Conservation (phyloP, 2,329 filamentous ascomycete species). For the Xenosphaeropsis pyriputrescens region DNA sequence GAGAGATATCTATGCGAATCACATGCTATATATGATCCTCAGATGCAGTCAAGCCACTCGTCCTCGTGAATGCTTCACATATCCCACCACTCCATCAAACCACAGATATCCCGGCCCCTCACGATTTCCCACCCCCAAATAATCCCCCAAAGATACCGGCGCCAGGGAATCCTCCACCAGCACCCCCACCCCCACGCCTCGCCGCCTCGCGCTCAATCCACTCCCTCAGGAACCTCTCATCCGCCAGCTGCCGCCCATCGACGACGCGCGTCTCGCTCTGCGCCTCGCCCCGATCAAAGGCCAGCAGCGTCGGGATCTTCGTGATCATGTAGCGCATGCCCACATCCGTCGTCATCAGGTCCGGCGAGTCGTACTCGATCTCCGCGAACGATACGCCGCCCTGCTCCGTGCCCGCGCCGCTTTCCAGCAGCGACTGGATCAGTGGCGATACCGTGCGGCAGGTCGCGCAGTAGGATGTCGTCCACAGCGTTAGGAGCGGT, state of each 20-base stretch:
- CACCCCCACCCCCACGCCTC: constrained; percentile 28
- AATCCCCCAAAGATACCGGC: constrained; percentile 26
- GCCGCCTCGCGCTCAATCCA: constrained; percentile 37
- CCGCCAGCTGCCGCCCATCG: constrained; percentile 31
- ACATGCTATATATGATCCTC: no score
- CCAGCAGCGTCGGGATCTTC: constrained; percentile 39
- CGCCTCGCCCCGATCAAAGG: constrained; percentile 39
- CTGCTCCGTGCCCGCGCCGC: constrained; percentile 32
- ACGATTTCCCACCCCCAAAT: constrained; percentile 9
- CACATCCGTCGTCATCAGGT: constrained; percentile 33
- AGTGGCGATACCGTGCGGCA: constrained; percentile 35
- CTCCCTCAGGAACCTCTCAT: constrained; percentile 32
- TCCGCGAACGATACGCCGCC: constrained; percentile 38
- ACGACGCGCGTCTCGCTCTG: constrained; percentile 31
- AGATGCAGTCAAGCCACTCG: no score
- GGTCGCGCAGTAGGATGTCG: constrained; percentile 39
- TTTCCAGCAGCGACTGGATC: constrained; percentile 29
- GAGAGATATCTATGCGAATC: no score
- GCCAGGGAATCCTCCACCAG: constrained; percentile 24
- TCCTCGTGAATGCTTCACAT: no score
- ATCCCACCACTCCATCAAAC: no score
- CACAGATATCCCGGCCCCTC: no score
- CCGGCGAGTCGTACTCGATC: constrained; percentile 41
- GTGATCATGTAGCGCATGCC: constrained; percentile 43
- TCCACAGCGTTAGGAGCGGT: constrained; percentile 47